Evolutionary conservation across 352 stramenopile genomes (phyloP), one percentile per base, ranked within the genome.

Genomic region (Globisporangium emineosum): DNA sequence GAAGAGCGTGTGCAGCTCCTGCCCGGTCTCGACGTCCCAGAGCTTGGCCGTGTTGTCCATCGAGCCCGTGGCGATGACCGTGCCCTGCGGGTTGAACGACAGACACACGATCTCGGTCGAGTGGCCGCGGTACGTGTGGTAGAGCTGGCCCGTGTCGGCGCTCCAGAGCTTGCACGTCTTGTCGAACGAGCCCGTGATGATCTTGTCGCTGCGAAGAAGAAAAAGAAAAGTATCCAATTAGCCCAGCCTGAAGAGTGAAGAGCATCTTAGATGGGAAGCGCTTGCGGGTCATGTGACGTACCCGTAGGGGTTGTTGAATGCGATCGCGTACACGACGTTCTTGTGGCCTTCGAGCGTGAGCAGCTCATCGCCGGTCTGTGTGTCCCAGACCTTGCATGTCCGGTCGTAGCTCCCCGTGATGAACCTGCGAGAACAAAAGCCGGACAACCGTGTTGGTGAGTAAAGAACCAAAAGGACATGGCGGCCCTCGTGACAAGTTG

Each of bases 91-190:
- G 45, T 98, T 96, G 78, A 98, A 98, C 5, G 86, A 92, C n/a
- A 98, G 68, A 72, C 95, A 98, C 37, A 98, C 94, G 58, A 98
- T 98, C 76, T 98, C 95, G 30, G 93, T 98, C 62, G 89, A 93
- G 66, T 98, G 95, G 1, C 96, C 95, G 23, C 91, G 84, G 65
- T 97, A 98, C 9, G 94, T 98, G 85, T 98, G 93, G 65, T 97
- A 96, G 12, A 97, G 75, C 51, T 98, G 84, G 4, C 93, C 94
- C 2, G 90, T 98, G 59, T 97, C 88, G 30, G 93, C 91, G 66
- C 91, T 97, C 95, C 96, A 98, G 29, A 98, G 78, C 71, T 98
- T 98, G 72, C 90, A 97, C 23, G 96, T 98, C 77, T 98, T 98
- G 75, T 98, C 94, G 59, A 98, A 98, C 12, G 84, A 96, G 21